Evolutionary conservation across 768 basidiomycete genomes (phyloP).

Genomic region (Candolleomyces efflorescens): DNA sequence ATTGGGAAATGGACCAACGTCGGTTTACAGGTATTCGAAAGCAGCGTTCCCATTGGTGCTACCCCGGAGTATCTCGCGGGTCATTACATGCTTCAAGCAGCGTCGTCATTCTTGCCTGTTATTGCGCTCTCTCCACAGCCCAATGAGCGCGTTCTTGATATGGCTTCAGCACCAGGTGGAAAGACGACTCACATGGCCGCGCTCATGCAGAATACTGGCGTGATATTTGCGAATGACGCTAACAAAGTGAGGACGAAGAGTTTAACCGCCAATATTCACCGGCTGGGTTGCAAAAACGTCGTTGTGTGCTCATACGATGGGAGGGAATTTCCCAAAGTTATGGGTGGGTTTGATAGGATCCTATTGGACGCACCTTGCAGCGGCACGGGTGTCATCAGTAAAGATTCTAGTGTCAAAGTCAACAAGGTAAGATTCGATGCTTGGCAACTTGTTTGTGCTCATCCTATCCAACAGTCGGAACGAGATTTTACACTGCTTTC

Average conservation of each 20-base stretch:
- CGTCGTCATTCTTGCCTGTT: constrained; percentile 98
- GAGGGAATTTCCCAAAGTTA: constrained; percentile 96
- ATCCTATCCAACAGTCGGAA: constrained; percentile 55
- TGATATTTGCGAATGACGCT: constrained; percentile 95
- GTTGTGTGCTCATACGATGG: constrained; percentile 97
- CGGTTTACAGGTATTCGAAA: constrained; percentile 97
- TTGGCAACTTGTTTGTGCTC: constrained; percentile 7
- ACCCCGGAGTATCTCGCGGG: constrained; percentile 99
- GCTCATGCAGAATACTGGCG: constrained; percentile 95
- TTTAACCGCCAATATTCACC: constrained; percentile 93
- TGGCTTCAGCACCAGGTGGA: constrained; percentile 98
- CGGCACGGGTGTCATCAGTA: constrained; percentile 97
- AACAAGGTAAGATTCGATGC: constrained; percentile 75
- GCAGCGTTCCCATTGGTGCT: constrained; percentile 92
- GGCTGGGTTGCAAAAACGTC: constrained; percentile 97
- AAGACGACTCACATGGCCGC: constrained; percentile 99
- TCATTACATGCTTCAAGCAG: constrained; percentile 99
- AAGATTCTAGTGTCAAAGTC: constrained; percentile 94
- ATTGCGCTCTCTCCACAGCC: constrained; percentile 93
- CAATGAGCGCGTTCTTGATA: constrained; percentile 91
- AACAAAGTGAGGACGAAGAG: constrained; percentile 95
- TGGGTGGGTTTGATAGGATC: constrained; percentile 98
- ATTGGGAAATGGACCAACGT: constrained; percentile 99
- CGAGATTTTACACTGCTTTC: constrained; percentile 95
- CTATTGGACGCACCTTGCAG: constrained; percentile 96